Evolutionary conservation across 2,329 filamentous ascomycete species (phyloP).

Genomic region (Emergomyces orientalis): DNA sequence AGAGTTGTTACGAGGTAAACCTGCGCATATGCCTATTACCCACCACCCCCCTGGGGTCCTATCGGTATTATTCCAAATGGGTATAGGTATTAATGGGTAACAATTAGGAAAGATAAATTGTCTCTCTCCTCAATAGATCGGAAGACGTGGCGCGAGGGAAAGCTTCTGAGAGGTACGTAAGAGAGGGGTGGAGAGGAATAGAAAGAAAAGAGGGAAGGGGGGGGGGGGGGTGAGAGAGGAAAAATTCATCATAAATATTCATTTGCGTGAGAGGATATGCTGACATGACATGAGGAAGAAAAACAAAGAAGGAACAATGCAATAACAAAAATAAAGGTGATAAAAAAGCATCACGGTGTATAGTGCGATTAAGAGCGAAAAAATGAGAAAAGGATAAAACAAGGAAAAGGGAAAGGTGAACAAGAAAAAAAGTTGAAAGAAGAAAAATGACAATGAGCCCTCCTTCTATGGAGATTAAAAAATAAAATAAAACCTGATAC

Average conservation of each 20-base stretch:
- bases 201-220: not conserved
- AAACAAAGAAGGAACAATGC: not conserved
- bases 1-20: too few species aligned
- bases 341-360: not conserved
- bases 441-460: conserved; percentile 13
- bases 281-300: not conserved
- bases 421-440: too few species aligned
- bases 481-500: too few species aligned
- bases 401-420: not conserved
- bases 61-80: too few species aligned
- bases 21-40: too few species aligned
- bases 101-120: too few species aligned
- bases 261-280: too few species aligned
- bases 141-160: not conserved
- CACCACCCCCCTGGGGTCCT: too few species aligned
- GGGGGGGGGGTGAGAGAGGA: not conserved
- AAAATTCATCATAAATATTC: not conserved
- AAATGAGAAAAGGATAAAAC: not conserved
- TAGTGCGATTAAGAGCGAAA: too few species aligned
- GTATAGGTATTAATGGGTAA: too few species aligned
- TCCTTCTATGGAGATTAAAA: too few species aligned
- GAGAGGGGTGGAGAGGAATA: not conserved
- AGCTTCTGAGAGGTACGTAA: not conserved
- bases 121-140: too few species aligned
- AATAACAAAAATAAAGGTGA: not conserved